These are phyloP conservation scores for Rossbeevera mucosa DNA, from an alignment of 768 basidiomycete genomes.

Conservation along the genomic window DNA sequence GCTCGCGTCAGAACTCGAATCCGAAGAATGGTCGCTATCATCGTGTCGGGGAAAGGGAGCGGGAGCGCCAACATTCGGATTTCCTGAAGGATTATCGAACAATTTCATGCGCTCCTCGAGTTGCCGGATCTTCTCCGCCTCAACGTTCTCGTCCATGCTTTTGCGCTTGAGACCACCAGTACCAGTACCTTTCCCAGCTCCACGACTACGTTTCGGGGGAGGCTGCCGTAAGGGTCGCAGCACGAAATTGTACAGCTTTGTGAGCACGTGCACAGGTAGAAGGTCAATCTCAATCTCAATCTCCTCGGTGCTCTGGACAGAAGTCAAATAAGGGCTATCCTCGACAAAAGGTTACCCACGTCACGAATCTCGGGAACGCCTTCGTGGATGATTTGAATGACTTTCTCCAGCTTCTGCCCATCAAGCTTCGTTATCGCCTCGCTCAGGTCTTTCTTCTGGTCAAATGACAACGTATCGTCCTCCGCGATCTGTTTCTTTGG, in stretches of 20 bases:
- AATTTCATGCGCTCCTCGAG: slow-evolving; percentile 85
- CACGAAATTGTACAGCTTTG: slow-evolving; percentile 94
- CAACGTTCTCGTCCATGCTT: slow-evolving; percentile 95
- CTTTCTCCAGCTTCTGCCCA: slow-evolving; percentile 77
- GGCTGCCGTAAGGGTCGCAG: slow-evolving; percentile 71
- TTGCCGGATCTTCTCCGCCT: slow-evolving; percentile 90
- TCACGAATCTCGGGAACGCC: slow-evolving; percentile 91
- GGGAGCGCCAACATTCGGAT: slow-evolving; percentile 30
- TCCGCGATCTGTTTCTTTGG: slow-evolving; percentile 65
- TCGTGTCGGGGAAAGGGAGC: slow-evolving; percentile 33
- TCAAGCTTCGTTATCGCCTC: slow-evolving; percentile 89
- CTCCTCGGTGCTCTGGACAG: slow-evolving; percentile 82
- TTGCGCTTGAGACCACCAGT: slow-evolving; percentile 90
- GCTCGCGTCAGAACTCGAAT: slow-evolving; percentile 76
- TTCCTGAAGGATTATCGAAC: slow-evolving; percentile 61
- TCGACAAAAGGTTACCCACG: slow-evolving; percentile 47
- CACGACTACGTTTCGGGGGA: slow-evolving; percentile 57
- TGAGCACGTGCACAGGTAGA: slow-evolving; percentile 79
- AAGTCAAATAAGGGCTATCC: slow-evolving; percentile 12
- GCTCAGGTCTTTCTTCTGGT: slow-evolving; percentile 97
- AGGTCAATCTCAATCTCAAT: slow-evolving; percentile 98
- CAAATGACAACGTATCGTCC: slow-evolving; percentile 83
- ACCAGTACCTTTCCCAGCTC: slow-evolving; percentile 70
- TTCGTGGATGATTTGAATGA: slow-evolving; percentile 93
- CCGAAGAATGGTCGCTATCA: slow-evolving; percentile 72